A percentile compares a stretch with the other conserved stretches of the same genome.
phyloP scores from a whole-genome alignment of 257 asterid species.

The Mentha longifolia region DNA sequence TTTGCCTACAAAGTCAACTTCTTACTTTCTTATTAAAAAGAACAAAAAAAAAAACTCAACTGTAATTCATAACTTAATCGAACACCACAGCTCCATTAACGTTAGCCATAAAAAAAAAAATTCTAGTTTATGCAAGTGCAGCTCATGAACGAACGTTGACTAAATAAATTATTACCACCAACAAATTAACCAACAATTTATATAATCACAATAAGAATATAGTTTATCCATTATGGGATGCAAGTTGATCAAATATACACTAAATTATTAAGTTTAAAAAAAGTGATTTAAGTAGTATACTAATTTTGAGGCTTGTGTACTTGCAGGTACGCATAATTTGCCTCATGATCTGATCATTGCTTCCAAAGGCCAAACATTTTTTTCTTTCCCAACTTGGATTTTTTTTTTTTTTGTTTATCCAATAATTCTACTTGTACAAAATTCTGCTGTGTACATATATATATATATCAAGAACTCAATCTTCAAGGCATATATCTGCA shows the following conservation, averaged over 20 bases:
- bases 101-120: neutral
- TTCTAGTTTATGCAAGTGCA: conserved; percentile 7
- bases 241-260: conserved; percentile 33
- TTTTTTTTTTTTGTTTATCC: conserved; percentile 35
- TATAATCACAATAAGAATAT: conserved; percentile 11
- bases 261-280: too few relatives aligned
- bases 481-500: conserved; percentile 20
- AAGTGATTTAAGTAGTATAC: neutral
- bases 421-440: conserved; percentile 10
- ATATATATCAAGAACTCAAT: conserved; percentile 24
- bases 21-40: too few relatives aligned
- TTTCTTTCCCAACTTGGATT: conserved; percentile 29
- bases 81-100: neutral
- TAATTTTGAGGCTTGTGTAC: conserved; percentile 9
- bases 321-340: conserved; percentile 16
- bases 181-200: conserved; percentile 11
- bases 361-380: conserved; percentile 56
- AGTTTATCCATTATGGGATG: conserved; percentile 21
- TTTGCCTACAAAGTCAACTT: neutral
- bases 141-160: conserved; percentile 28
- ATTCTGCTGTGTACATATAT: conserved; percentile 11
- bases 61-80: conserved; percentile 3
- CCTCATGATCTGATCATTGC: conserved; percentile 46
- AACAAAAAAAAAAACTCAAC: too few relatives aligned
- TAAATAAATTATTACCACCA: conserved; percentile 26